phyloP scores from a whole-genome alignment of 352 stramenopile species.

The Globisporangium mamillatum region DNA sequence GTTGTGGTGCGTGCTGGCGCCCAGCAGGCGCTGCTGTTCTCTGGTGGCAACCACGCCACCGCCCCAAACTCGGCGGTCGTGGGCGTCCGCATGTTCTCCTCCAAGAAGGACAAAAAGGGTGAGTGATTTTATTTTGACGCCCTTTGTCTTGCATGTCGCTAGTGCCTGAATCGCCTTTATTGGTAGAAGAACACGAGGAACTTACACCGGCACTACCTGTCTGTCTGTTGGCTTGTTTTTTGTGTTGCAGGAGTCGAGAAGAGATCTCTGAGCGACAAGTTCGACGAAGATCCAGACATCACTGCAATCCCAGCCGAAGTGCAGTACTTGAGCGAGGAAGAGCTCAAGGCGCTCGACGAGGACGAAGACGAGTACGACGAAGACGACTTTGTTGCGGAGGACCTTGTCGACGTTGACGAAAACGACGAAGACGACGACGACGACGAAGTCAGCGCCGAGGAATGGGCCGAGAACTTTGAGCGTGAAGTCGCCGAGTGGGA shows the following conservation, averaged over 20 bases:
- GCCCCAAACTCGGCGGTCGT: conserved; percentile 5
- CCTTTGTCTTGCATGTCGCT: background rate
- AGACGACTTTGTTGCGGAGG: conserved; percentile 32
- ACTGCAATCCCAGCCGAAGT: conserved; percentile 55
- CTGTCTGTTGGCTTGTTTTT: background rate
- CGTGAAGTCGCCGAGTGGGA: conserved; percentile 57
- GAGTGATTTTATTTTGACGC: background rate
- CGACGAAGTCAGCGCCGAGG: conserved; percentile 38
- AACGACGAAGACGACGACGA: conserved; percentile 36
- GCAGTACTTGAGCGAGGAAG: conserved; percentile 52
- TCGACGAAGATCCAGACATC: conserved; percentile 48
- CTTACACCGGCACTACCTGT: background rate
- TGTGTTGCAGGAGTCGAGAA: conserved; percentile 28
- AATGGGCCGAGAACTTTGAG: conserved; percentile 72
- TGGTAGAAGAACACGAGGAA: background rate
- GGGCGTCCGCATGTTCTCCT: conserved; percentile 32
- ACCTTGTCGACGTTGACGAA: conserved; percentile 28
- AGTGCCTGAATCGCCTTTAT: background rate
- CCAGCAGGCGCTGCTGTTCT: conserved; percentile 18
- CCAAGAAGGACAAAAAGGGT: conserved; percentile 62
- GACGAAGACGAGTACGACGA: conserved; percentile 25
- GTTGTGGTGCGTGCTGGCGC: conserved; percentile 23
- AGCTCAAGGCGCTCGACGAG: conserved; percentile 28
- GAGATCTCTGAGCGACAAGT: conserved; percentile 55
- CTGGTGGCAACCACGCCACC: conserved; percentile 3